Base-by-base conservation (phyloP, 2,329 filamentous ascomycete genomes). In the Plectosphaerella plurivora region DNA sequence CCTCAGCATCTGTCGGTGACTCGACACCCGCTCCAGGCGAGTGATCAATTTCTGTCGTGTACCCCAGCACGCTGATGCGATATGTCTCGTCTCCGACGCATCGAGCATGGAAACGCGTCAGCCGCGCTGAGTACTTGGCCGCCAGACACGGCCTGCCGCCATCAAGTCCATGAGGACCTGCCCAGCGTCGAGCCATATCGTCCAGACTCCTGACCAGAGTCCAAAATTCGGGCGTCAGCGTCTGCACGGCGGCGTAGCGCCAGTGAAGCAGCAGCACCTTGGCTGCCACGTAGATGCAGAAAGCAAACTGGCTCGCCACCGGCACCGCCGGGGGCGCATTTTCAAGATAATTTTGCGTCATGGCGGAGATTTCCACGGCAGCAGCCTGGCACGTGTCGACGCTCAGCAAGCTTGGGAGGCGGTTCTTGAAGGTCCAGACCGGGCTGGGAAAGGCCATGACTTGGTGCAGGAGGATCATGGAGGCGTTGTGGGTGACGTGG, bases 351-450 rank as follows among this genome's bases (percentile, higher is more conserved):
- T 74, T 71, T 7, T 67, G 60, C 2, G 66, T 64, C 45, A 76
- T 76, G 16, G 65, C 67, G 2, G 72, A 65, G 9, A 69, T 74
- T 55, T 76, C 73, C 1, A 66, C 57, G 0, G 73, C 72, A 0
- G 74, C 73, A 1, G 64, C 57, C 37, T 72, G 61, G 54, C 73
- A 76, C 0, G 73, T 75, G 45, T 75, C 73, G 5, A 70, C 67
- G 52, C 71, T 75, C 45, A 65, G 72, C 6, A 61, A 53, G 49
- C 66, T 73, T 1, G 55, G 55, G 16, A 57, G 42, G 33, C 53
- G 47, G 48, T 52, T 39, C 7, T 46, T 52, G 25, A 53, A 53
- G 11, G 42, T 51, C 47, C 47, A 49, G 20, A 25, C 47, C 20
- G 36, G 35, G 20, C 35, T 25, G 6, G 47, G 15, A 35, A 47